phyloP scores from a whole-genome alignment of 2,329 filamentous ascomycete genomes.

The Aspergillus sp. region DNA sequence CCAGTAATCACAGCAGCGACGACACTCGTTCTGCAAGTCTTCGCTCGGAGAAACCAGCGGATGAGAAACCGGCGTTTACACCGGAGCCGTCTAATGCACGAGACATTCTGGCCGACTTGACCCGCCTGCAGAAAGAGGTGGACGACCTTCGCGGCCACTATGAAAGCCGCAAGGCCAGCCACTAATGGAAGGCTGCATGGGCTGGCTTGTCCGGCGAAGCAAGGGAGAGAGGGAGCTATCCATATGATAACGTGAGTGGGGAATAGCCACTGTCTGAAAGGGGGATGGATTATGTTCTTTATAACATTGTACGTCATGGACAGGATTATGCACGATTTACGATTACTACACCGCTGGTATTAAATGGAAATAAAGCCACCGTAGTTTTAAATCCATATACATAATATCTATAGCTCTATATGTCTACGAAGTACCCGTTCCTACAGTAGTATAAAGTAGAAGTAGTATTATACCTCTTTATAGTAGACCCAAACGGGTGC shows the following conservation, averaged over 20 bases:
- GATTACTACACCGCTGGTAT: neutral
- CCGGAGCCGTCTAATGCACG: slow-evolving; percentile 43
- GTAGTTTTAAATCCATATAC: too few relatives aligned
- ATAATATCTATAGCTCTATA: too few relatives aligned
- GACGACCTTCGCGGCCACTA: slow-evolving; percentile 55
- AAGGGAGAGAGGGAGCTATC: slow-evolving; percentile 5
- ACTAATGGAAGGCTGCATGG: slow-evolving; percentile 13
- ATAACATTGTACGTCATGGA: slow-evolving; percentile 6
- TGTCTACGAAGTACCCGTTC: too few relatives aligned
- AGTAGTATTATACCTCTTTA: too few relatives aligned
- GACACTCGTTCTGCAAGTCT: slow-evolving; percentile 18
- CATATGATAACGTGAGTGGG: neutral
- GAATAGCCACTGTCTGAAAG: neutral
- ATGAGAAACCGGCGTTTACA: slow-evolving; percentile 24
- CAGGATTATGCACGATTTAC: slow-evolving; percentile 9
- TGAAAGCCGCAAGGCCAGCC: slow-evolving; percentile 32
- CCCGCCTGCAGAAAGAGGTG: slow-evolving; percentile 71
- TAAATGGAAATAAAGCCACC: neutral
- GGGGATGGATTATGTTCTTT: slow-evolving; percentile 1
- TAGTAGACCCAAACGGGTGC: too few relatives aligned
- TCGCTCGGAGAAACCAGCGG: slow-evolving; percentile 19
- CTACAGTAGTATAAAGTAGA: too few relatives aligned
- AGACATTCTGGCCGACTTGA: slow-evolving; percentile 71
- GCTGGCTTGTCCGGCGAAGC: neutral
- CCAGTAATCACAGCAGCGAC: slow-evolving; percentile 40